Base-by-base conservation (phyloP, 2,329 filamentous ascomycete genomes). In the Acarospora socialis region DNA sequence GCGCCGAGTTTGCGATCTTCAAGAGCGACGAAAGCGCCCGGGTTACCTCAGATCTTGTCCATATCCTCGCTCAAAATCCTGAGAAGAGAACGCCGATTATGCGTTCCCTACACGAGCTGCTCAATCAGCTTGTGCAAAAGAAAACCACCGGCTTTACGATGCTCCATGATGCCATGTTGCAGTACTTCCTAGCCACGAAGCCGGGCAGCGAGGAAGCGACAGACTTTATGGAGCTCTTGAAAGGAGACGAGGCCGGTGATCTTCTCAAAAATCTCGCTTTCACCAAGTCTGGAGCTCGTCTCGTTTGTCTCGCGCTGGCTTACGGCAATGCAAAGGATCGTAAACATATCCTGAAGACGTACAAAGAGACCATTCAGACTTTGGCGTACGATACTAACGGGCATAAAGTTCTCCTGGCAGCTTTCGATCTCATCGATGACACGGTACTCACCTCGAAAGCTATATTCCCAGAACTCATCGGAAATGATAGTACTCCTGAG, bases 101-200 rank as follows among this genome's bases (percentile, higher is more conserved):
- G 76, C 78, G 78, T 51, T 80, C 81, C 50, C 65, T 95, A 33
- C 69, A 77, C 42, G 79, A 82, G 44, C 71, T 93, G 59, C 90
- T 92, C 63, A 93, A 94, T 57, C 74, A 79, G 40, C 70, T 98
- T 24, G 70, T 95, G 28, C 86, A 98, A 59, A 98, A 98, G 70
- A 90, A 90, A 60, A 77, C 90, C 60, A 92, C 83, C 1, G 87
- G 83, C 7, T 95, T 98, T 59, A 95, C 87, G 2, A 92, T 98
- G 70, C 71, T 98, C 13, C 92, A 98, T 56, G 90, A 95, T 49
- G 90, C 90, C 30, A 93, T 98, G 86, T 65, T 94, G 37, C 87
- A 98, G 53, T 98, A 94, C 57, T 94, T 87, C 58, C 61, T 83
- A 32, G 87, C 80, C 47, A 73, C 77, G 28, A 77, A 79, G 42